These are phyloP conservation scores for Actinidia arguta DNA, from an alignment of 179 eudicot genomes.

Conservation along the genomic window DNA sequence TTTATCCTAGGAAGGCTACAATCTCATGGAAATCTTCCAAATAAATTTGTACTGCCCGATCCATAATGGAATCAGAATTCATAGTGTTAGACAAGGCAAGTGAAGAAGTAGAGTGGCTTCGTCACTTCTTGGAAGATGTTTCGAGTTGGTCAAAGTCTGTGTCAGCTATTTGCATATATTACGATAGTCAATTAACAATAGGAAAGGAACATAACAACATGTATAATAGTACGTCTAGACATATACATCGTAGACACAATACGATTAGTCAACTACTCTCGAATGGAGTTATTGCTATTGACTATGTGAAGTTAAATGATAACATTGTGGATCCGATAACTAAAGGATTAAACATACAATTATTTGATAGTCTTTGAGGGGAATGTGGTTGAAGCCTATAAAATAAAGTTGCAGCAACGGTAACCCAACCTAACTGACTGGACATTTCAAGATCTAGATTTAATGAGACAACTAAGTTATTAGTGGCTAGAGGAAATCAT, in stretches of 20 bases:
- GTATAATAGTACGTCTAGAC: background rate
- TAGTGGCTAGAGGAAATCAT: background rate
- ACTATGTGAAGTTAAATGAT: background rate
- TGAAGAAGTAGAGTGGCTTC: background rate
- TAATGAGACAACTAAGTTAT: background rate
- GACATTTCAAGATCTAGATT: too few relatives aligned
- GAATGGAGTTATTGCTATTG: background rate
- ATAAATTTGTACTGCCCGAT: background rate
- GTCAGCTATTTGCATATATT: background rate
- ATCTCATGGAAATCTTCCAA: background rate
- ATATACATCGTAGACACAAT: background rate
- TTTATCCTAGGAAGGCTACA: background rate
- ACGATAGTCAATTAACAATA: background rate
- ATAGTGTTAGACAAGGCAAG: background rate
- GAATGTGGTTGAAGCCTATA: background rate
- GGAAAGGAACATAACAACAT: background rate
- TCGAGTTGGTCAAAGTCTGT: background rate
- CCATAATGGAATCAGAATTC: background rate
- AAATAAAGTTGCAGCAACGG: background rate
- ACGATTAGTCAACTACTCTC: background rate
- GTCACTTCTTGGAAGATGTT: background rate
- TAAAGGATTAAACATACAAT: too few relatives aligned
- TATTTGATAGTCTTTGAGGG: background rate
- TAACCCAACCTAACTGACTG: background rate
- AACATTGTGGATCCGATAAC: background rate